A percentile compares a stretch with the other conserved stretches of the same genome.
Conservation (phyloP, 805 yeast genomes). For the Candida sonorensis region DNA sequence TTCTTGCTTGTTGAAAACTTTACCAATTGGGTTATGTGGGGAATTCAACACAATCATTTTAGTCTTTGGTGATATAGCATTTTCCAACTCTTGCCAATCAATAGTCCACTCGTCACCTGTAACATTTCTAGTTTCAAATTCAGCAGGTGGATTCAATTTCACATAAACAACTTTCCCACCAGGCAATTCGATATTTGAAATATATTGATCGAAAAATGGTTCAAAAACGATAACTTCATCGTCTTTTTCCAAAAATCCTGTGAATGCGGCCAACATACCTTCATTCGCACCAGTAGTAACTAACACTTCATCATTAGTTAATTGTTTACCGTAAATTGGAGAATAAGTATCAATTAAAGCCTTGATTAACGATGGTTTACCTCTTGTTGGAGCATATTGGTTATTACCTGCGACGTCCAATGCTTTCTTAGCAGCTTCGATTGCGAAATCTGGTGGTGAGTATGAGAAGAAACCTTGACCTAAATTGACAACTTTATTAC, state of each 20-base stretch:
- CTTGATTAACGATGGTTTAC: constrained; percentile 68
- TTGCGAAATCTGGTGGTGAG: constrained; percentile 91
- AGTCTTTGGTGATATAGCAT: constrained; percentile 67
- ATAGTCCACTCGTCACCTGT: constrained; percentile 84
- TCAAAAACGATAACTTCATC: constrained; percentile 96
- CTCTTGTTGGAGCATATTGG: constrained; percentile 90
- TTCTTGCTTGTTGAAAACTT: constrained; percentile 74
- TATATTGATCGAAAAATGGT: constrained; percentile 96
- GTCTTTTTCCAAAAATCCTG: constrained; percentile 78
- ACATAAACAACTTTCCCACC: constrained; percentile 91
- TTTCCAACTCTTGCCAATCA: constrained; percentile 70
- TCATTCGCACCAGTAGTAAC: constrained; percentile 97
- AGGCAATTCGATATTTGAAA: constrained; percentile 85
- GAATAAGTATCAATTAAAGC: constrained; percentile 69
- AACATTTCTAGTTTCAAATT: constrained; percentile 54
- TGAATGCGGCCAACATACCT: constrained; percentile 79
- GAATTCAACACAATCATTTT: constrained; percentile 84
- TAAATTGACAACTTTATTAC: constrained; percentile 76
- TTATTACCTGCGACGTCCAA: constrained; percentile 67
- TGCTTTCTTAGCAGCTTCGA: constrained; percentile 73
- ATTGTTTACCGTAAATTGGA: constrained; percentile 50
- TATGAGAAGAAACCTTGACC: constrained; percentile 98
- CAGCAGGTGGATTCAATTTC: constrained; percentile 76
- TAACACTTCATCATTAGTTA: constrained; percentile 56
- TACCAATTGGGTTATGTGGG: constrained; percentile 97